Evolutionary conservation across 2,329 filamentous ascomycete species (phyloP), one percentile per base, ranked within the genome.

Genomic region (Myrmaecium sp.): DNA sequence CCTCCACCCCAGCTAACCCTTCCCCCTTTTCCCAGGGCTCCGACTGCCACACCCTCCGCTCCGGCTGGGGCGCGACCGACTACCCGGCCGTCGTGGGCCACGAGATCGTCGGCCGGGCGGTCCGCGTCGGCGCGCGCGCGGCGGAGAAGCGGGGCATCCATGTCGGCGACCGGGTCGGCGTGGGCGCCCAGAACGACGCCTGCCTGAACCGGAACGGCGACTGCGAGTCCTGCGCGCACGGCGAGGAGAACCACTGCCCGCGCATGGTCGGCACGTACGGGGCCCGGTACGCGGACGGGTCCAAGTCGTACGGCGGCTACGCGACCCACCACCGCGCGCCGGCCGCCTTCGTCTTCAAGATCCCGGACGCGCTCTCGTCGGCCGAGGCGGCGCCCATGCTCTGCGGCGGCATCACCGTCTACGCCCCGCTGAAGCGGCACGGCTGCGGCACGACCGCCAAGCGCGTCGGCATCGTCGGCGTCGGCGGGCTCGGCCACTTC

Each of bases 361-460:
- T 73, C 31, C 68, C 68, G 0, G 56, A 62, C 9, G 43, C 33
- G 0, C 34, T 73, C 15, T 39, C 49, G 2, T 59, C 53, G 16
- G 58, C 56, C 6, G 55, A 62, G 30, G 67, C 65, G 2, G 66
- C 77, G 2, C 78, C 79, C 1, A 70, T 89, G 57, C 60, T 86
- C 15, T 86, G 80, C 43, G 80, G 71, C 2, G 80, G 81, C 2
- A 62, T 86, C 27, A 89, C 80, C 0, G 65, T 74, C 0, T 89
- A 67, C 44, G 65, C 66, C 4, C 79, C 80, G 0, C 51, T 89
- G 10, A 63, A 64, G 26, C 63, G 73, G 15, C 70, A 77, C 18
- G 69, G 67, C 2, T 63, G 69, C 17, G 78, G 78, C 0, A n/a
- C n/a, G n/a, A 72, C 74, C 0, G 78, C 77, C 4, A 79, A 77